A percentile compares a stretch with the other conserved stretches of the same genome.
These are phyloP conservation scores for Pleurotus platypus DNA, from an alignment of 768 basidiomycete genomes.

Conservation along the genomic window DNA sequence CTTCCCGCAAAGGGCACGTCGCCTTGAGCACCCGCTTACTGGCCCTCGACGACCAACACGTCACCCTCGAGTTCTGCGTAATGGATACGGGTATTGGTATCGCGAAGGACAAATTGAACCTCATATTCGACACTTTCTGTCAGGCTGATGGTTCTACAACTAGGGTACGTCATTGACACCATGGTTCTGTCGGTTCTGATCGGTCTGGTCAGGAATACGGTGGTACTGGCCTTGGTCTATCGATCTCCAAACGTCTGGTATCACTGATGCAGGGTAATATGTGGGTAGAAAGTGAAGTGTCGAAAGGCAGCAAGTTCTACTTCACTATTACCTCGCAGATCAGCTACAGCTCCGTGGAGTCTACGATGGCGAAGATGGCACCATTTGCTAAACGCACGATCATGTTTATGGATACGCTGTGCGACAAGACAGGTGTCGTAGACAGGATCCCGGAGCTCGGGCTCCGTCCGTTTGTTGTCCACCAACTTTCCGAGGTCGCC, in stretches of 20 bases:
- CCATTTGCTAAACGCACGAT: constrained; percentile 88
- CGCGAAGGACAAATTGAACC: constrained; percentile 94
- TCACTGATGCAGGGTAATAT: constrained; percentile 97
- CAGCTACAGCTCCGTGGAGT: constrained; percentile 69
- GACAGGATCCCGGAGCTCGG: constrained; percentile 76
- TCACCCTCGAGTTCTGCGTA: constrained; percentile 95
- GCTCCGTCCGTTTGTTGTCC: constrained; percentile 71
- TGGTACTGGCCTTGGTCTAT: constrained; percentile 93
- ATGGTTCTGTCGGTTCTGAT: background rate
- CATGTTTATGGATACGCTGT: constrained; percentile 85
- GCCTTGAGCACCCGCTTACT: constrained; percentile 82
- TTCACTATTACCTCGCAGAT: constrained; percentile 92
- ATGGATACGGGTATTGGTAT: constrained; percentile 98
- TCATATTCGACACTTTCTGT: constrained; percentile 99
- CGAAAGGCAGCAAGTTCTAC: constrained; percentile 92
- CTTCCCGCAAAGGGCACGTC: constrained; percentile 80
- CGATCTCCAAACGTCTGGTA: constrained; percentile 96
- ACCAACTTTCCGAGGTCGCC: constrained; percentile 75
- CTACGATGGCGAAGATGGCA: constrained; percentile 72
- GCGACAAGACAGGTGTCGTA: constrained; percentile 72
- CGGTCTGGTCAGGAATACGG: constrained; percentile 75
- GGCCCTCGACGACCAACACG: constrained; percentile 75
- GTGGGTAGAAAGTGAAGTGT: constrained; percentile 96
- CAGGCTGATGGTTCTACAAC: constrained; percentile 99
- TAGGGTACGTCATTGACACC: constrained; percentile 46